Conservation (phyloP, 164 flowering plant genomes). For the Vitis rotundifolia region DNA sequence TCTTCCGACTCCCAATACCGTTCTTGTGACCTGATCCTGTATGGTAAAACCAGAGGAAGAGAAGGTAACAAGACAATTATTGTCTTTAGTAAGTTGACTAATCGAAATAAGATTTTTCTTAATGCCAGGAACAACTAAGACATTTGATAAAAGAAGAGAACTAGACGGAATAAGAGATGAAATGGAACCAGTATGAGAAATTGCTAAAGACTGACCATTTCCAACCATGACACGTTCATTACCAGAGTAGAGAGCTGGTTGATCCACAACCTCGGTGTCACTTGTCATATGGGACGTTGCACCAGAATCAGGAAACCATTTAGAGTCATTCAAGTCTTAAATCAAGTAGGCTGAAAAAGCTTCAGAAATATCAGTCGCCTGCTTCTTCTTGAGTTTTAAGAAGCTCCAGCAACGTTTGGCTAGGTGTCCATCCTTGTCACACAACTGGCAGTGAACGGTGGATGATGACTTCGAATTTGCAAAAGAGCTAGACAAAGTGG, state of each 20-base stretch:
- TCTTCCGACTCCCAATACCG: no score
- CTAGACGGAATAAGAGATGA: not conserved
- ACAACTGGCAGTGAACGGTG: not conserved
- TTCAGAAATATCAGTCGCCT: not conserved
- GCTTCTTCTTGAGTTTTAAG: not conserved
- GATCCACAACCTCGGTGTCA: not conserved
- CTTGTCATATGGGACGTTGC: not conserved
- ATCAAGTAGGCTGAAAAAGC: not conserved
- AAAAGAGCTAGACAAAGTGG: not conserved
- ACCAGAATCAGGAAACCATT: no score
- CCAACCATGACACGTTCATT: no score
- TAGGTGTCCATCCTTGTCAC: not conserved
- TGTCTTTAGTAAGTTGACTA: no score
- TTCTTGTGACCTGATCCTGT: no score
- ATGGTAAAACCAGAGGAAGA: no score
- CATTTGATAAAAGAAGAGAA: not conserved
- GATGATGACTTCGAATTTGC: not conserved
- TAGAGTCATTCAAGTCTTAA: not conserved
- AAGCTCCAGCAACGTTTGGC: not conserved
- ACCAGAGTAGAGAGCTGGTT: not conserved
- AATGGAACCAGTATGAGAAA: slow-evolving; percentile 10
- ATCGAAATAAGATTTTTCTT: no score
- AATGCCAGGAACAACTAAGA: slow-evolving; percentile 2
- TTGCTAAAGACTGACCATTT: not conserved
- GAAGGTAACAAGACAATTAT: no score